phyloP scores from a whole-genome alignment of 148 eudicot species.

The Silene uniflora region DNA sequence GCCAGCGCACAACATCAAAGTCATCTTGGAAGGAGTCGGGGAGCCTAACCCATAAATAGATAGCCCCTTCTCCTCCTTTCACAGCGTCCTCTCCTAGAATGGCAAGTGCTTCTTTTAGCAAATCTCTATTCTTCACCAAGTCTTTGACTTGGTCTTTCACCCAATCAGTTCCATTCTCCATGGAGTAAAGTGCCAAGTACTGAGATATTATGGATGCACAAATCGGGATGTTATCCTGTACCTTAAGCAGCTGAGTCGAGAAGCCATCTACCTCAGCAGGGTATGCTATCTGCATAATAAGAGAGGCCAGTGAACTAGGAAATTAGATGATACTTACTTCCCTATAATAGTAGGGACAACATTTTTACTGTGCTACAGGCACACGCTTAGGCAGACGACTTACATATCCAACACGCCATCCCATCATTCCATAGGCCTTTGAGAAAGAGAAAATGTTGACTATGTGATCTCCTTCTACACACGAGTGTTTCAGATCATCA shows the following conservation, averaged over 20 bases:
- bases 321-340: neutral
- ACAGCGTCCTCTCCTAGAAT: slow-evolving; percentile 65
- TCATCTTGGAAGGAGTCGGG: slow-evolving; percentile 54
- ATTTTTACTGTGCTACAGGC: neutral
- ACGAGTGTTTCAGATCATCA: slow-evolving; percentile 87
- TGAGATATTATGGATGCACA: slow-evolving; percentile 86
- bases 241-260: slow-evolving; percentile 62
- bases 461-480: slow-evolving; percentile 81
- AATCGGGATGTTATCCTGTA: slow-evolving; percentile 94
- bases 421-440: slow-evolving; percentile 99
- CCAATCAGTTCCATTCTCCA: slow-evolving; percentile 81
- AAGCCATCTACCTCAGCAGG: slow-evolving; percentile 73
- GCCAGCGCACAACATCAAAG: slow-evolving; percentile 72
- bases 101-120: slow-evolving; percentile 63
- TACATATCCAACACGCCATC: slow-evolving; percentile 99
- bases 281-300: slow-evolving; percentile 70
- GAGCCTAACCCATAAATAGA: slow-evolving; percentile 89
- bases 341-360: neutral
- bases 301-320: neutral
- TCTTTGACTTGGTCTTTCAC: slow-evolving; percentile 66
- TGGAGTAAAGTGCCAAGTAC: slow-evolving; percentile 63
- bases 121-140: slow-evolving; percentile 56
- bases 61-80: slow-evolving; percentile 98
- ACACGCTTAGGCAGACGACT: slow-evolving; percentile 23
- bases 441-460: slow-evolving; percentile 95